phyloP scores from a whole-genome alignment of 1,139 yeast species.

The Blastobotrys persicus region DNA sequence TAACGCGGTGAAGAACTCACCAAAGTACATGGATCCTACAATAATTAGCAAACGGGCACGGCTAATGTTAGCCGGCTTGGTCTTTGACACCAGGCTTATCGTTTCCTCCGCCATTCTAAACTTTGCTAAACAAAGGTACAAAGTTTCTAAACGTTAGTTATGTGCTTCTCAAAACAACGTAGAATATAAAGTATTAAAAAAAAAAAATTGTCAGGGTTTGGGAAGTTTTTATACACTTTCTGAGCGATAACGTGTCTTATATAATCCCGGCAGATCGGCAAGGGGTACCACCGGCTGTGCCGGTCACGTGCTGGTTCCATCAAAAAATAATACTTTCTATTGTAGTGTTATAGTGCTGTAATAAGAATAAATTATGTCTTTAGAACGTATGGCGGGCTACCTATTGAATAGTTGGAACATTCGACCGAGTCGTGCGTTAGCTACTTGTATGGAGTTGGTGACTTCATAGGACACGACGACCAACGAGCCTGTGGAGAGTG shows the following conservation, averaged over 20 bases:
- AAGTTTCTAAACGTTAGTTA: neutral
- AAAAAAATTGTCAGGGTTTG: no score
- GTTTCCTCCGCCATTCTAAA: neutral
- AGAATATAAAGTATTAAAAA: no score
- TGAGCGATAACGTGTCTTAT: no score
- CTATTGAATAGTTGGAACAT: neutral
- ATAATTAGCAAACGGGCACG: conserved; percentile 23
- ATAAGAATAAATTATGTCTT: no score
- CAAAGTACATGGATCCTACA: conserved; percentile 44
- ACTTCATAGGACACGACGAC: neutral
- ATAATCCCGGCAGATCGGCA: no score
- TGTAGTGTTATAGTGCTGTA: no score
- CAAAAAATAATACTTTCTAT: no score
- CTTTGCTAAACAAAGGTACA: neutral
- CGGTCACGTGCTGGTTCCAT: no score
- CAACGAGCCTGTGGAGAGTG: neutral
- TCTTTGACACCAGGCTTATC: neutral
- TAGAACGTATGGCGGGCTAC: no score
- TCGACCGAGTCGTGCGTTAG: neutral
- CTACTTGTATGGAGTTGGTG: neutral
- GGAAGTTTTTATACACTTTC: no score
- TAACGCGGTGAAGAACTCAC: conserved; percentile 57
- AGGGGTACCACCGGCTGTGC: no score
- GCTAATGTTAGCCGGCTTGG: neutral
- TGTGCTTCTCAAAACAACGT: no score